Percentiles rank a stretch among this genome's conserved stretches.
phyloP scores from a whole-genome alignment of 2,329 filamentous ascomycete species.

The Cladosporium sp. region DNA sequence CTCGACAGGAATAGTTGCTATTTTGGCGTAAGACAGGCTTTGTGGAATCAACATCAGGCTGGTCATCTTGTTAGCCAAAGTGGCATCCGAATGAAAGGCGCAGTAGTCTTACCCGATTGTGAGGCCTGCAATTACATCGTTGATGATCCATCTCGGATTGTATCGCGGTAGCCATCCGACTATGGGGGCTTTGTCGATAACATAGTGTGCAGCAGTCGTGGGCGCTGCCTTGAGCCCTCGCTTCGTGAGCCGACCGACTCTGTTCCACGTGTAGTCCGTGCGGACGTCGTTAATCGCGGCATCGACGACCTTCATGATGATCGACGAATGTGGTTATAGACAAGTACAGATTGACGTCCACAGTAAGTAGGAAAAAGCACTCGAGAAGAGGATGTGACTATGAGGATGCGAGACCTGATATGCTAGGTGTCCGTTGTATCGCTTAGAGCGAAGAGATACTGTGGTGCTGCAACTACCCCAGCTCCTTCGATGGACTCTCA shows the following conservation, averaged over 20 bases:
- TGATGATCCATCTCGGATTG: constrained; percentile 56
- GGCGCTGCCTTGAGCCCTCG: constrained; percentile 43
- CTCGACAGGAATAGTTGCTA: constrained; percentile 58
- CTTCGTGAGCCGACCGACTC: constrained; percentile 27
- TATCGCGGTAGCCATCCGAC: constrained; percentile 61
- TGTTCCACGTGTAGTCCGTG: constrained; percentile 25
- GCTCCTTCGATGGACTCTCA: background rate
- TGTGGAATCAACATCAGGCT: constrained; percentile 51
- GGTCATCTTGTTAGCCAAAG: background rate
- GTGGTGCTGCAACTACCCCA: background rate
- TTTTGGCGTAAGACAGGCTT: constrained; percentile 58
- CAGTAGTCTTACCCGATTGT: constrained; percentile 54
- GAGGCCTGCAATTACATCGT: constrained; percentile 59
- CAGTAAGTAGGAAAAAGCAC: background rate
- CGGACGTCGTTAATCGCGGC: constrained; percentile 18
- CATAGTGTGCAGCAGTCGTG: constrained; percentile 51
- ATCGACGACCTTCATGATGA: constrained; percentile 12
- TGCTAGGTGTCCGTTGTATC: background rate
- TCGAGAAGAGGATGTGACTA: background rate
- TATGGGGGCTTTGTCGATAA: constrained; percentile 58
- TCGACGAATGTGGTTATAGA: background rate
- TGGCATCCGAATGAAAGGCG: background rate
- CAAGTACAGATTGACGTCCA: background rate
- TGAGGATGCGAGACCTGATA: background rate
- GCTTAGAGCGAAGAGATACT: background rate